These are phyloP conservation scores for Mortierella hygrophila DNA, from an alignment of 192 early-diverging fungal genomes.

Conservation along the genomic window DNA sequence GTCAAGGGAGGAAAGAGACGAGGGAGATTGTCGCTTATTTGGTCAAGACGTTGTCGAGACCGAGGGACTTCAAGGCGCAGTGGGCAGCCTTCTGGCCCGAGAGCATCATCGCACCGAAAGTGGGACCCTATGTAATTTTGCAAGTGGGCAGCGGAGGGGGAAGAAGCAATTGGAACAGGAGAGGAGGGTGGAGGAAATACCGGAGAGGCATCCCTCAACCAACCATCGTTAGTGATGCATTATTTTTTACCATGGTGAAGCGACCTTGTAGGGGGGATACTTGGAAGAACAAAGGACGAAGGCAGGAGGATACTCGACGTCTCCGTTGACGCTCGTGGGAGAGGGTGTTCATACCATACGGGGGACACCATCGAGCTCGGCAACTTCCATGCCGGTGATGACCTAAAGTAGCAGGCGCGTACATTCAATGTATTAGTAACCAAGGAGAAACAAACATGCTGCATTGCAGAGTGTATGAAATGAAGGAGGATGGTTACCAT, in stretches of 20 bases:
- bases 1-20: neutral
- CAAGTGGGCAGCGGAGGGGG: neutral
- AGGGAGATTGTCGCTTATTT: neutral
- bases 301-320: neutral
- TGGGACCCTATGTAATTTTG: slow-evolving; percentile 50
- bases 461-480: neutral
- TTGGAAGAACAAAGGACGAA: neutral
- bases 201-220: neutral
- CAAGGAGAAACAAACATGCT: no score
- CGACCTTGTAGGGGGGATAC: neutral
- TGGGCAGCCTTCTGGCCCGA: slow-evolving; percentile 78
- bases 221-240: neutral
- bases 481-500: slow-evolving; percentile 57
- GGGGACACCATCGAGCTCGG: slow-evolving; percentile 75
- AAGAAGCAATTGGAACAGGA: neutral
- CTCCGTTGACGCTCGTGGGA: neutral
- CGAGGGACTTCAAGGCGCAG: slow-evolving; percentile 65
- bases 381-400: slow-evolving; percentile 76
- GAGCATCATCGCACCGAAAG: slow-evolving; percentile 73
- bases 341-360: slow-evolving; percentile 70
- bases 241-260: neutral
- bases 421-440: neutral
- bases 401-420: slow-evolving; percentile 14
- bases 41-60: slow-evolving; percentile 43
- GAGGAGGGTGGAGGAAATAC: neutral